phyloP scores from a whole-genome alignment of 2,329 filamentous ascomycete genomes.

The Drechslera avenae region DNA sequence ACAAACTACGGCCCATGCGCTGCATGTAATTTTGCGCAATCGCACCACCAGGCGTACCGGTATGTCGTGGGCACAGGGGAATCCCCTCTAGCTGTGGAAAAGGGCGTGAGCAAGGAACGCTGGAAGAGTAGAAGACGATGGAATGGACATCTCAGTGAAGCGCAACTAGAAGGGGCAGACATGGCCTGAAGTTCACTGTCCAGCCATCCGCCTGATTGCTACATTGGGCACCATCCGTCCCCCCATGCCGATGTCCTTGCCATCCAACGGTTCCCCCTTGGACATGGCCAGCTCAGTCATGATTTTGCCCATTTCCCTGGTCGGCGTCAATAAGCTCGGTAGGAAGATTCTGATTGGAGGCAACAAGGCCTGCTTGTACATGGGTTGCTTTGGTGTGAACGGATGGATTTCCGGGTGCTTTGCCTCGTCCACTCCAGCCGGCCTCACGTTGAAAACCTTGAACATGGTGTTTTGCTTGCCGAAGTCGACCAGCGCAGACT shows the following conservation, averaged over 20 bases:
- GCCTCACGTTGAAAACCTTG: slow-evolving; percentile 62
- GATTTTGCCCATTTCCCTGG: slow-evolving; percentile 55
- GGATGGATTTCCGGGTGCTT: slow-evolving; percentile 50
- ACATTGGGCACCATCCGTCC: slow-evolving; percentile 49
- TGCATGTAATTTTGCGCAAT: background rate
- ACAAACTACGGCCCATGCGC: background rate
- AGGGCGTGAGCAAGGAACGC: background rate
- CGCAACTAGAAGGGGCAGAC: background rate
- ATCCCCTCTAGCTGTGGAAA: background rate
- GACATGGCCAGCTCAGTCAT: slow-evolving; percentile 57
- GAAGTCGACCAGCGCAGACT: slow-evolving; percentile 63
- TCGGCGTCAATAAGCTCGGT: slow-evolving; percentile 50
- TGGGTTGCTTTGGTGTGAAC: slow-evolving; percentile 37
- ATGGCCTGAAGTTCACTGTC: slow-evolving; percentile 15
- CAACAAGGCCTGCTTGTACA: slow-evolving; percentile 28
- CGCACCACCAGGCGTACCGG: background rate
- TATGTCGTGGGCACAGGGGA: background rate
- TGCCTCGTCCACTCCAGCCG: slow-evolving; percentile 62
- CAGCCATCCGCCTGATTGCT: slow-evolving; percentile 49
- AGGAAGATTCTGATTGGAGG: slow-evolving; percentile 34
- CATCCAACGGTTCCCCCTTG: slow-evolving; percentile 50
- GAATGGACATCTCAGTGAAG: background rate
- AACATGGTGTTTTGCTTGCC: slow-evolving; percentile 54
- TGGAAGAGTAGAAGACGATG: too few species aligned
- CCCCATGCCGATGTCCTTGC: slow-evolving; percentile 47